Evolutionary conservation across 2,329 filamentous ascomycete species (phyloP).

Genomic region (Keithomyces neogunnii): DNA sequence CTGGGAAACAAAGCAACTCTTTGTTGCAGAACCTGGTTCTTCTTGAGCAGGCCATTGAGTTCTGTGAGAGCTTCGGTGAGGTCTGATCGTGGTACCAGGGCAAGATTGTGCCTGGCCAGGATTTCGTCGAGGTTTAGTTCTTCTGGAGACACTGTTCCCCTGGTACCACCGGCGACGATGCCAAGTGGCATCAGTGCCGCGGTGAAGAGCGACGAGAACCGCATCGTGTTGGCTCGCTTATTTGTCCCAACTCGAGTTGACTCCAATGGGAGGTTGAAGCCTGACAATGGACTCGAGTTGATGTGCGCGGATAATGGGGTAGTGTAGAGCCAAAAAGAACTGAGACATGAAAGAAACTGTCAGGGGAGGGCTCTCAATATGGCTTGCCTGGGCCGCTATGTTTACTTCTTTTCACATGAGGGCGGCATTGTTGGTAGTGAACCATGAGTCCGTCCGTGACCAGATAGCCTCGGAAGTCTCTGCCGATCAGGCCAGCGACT

Average conservation of each 20-base stretch:
- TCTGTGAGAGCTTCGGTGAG: conserved; percentile 35
- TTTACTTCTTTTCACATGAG: conserved; percentile 1
- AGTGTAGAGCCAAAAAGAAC: neutral
- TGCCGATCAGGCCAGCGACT: neutral
- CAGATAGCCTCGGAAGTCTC: conserved; percentile 2
- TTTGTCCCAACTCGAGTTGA: neutral
- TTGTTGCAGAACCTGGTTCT: conserved; percentile 11
- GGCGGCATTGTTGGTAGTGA: too few species aligned
- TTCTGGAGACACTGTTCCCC: conserved; percentile 16
- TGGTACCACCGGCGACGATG: conserved; percentile 19
- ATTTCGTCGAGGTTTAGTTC: conserved; percentile 31
- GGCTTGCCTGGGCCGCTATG: neutral
- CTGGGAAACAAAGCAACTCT: conserved; percentile 1
- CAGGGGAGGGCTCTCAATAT: conserved; percentile 1
- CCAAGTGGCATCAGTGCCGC: conserved; percentile 24
- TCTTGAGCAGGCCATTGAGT: conserved; percentile 31
- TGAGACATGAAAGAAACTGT: neutral
- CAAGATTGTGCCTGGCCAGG: conserved; percentile 34
- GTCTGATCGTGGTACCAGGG: conserved; percentile 34
- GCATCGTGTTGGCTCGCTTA: conserved; percentile 18
- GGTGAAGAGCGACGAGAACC: conserved; percentile 26
- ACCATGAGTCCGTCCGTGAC: too few species aligned
- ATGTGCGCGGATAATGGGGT: neutral
- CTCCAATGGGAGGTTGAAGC: neutral
- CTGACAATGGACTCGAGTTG: neutral